Evolutionary conservation across 2,329 filamentous ascomycete genomes (phyloP).

Genomic region (Allantophomopsis cytisporea): DNA sequence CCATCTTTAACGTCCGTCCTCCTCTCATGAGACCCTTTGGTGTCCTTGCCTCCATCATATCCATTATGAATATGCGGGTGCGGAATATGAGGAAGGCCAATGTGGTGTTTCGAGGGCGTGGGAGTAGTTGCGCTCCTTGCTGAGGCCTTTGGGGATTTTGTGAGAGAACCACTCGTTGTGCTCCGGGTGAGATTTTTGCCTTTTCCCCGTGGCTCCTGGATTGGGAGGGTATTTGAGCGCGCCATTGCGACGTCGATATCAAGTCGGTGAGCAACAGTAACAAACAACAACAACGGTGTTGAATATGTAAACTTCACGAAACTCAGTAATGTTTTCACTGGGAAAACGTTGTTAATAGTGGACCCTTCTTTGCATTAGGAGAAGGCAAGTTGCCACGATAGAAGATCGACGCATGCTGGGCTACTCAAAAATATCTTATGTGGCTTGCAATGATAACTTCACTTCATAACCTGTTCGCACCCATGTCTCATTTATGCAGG

Average conservation of each 20-base stretch:
- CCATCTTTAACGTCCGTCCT: not conserved
- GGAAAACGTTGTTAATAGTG: too few species aligned
- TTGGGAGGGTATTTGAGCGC: constrained; percentile 7
- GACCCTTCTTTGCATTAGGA: too few species aligned
- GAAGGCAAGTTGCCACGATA: too few species aligned
- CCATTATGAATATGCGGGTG: constrained; percentile 2
- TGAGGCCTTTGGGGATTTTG: constrained; percentile 3
- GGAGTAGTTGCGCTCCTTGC: constrained; percentile 2
- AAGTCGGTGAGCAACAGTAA: too few species aligned
- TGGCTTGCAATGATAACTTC: too few species aligned
- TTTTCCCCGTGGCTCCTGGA: not conserved
- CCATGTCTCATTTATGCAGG: too few species aligned
- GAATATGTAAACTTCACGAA: too few species aligned
- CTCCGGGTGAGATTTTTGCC: not conserved
- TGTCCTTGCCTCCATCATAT: not conserved
- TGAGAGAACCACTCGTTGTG: not conserved
- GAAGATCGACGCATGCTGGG: too few species aligned
- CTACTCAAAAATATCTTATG: too few species aligned
- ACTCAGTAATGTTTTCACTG: too few species aligned
- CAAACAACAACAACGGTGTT: too few species aligned
- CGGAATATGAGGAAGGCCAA: not conserved
- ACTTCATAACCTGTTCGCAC: too few species aligned
- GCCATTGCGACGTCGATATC: constrained; percentile 2
- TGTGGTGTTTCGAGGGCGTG: constrained; percentile 2
- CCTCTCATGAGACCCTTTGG: not conserved